Percentiles rank a stretch among this genome's conserved stretches.
Conservation (phyloP, 192 early-diverging fungal genomes). For the Thamnidium elegans region DNA sequence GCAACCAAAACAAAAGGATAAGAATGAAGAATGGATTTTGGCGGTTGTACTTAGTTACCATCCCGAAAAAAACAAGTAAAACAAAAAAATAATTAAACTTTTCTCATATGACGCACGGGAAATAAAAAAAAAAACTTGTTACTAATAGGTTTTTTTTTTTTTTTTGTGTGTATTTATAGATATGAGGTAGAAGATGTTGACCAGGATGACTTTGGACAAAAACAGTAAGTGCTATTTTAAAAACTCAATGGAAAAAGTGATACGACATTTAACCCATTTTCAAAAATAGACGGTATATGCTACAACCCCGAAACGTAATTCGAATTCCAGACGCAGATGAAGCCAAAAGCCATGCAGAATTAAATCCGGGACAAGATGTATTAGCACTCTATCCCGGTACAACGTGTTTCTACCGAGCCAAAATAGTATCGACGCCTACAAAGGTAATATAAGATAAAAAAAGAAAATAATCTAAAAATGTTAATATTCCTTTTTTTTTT, state of each 20-base stretch:
- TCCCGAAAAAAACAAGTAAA: constrained; percentile 40
- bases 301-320: constrained; percentile 47
- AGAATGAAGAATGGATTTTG: constrained; percentile 55
- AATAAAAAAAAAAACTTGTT: neutral
- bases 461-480: neutral
- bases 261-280: neutral
- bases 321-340: constrained; percentile 44
- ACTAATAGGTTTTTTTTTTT: neutral
- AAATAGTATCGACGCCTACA: constrained; percentile 43
- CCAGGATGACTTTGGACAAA: constrained; percentile 46
- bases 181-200: constrained; percentile 58
- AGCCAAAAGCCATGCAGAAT: constrained; percentile 30
- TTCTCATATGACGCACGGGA: no score
- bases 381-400: constrained; percentile 54
- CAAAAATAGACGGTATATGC: constrained; percentile 40
- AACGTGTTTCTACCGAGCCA: constrained; percentile 57
- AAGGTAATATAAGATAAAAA: constrained; percentile 34
- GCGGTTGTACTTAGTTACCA: constrained; percentile 45
- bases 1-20: constrained; percentile 50
- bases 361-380: constrained; percentile 41
- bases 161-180: constrained; percentile 36
- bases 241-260: no score
- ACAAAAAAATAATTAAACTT: neutral
- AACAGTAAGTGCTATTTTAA: constrained; percentile 34
- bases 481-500: no score